These are phyloP conservation scores for Gymnopilus junonius DNA, from an alignment of 768 basidiomycete species.

Conservation along the genomic window DNA sequence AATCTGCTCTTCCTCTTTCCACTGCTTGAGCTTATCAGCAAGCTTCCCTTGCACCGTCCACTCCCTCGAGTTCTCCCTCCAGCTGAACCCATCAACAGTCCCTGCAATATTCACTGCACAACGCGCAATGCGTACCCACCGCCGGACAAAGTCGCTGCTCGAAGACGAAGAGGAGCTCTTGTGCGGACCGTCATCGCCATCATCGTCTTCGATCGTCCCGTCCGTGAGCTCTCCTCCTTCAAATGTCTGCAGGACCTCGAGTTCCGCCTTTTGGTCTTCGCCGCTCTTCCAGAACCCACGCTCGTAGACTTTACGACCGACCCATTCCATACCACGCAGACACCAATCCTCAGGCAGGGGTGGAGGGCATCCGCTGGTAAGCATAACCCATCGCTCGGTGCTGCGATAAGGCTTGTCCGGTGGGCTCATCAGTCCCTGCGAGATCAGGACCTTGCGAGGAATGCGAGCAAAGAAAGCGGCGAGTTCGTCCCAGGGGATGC, in stretches of 20 bases:
- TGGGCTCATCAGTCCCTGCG: slow-evolving; percentile 43
- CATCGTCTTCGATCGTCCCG: slow-evolving; percentile 83
- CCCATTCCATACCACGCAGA: slow-evolving; percentile 96
- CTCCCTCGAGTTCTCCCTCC: slow-evolving; percentile 57
- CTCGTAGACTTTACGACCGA: slow-evolving; percentile 86
- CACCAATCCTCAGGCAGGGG: slow-evolving; percentile 95
- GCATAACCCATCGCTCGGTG: slow-evolving; percentile 64
- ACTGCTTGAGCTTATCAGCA: slow-evolving; percentile 66
- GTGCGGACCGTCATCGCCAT: slow-evolving; percentile 50
- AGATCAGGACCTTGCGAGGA: slow-evolving; percentile 55
- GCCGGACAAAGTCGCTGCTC: slow-evolving; percentile 47
- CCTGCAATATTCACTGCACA: slow-evolving; percentile 69
- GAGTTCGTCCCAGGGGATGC: slow-evolving; percentile 85
- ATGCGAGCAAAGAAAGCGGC: slow-evolving; percentile 63
- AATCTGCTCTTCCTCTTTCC: slow-evolving; percentile 73
- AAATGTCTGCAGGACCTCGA: slow-evolving; percentile 74
- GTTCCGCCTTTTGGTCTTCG: slow-evolving; percentile 68
- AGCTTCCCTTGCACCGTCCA: slow-evolving; percentile 72
- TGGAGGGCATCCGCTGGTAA: slow-evolving; percentile 69
- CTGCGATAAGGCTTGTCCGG: slow-evolving; percentile 19
- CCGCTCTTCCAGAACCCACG: slow-evolving; percentile 92
- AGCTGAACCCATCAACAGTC: slow-evolving; percentile 77
- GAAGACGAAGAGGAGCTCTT: slow-evolving; percentile 20
- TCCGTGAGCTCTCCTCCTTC: slow-evolving; percentile 66
- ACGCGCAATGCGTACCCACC: slow-evolving; percentile 81